Base-by-base conservation (phyloP, 1,139 yeast genomes). In the Schwanniomyces etchellsii region DNA sequence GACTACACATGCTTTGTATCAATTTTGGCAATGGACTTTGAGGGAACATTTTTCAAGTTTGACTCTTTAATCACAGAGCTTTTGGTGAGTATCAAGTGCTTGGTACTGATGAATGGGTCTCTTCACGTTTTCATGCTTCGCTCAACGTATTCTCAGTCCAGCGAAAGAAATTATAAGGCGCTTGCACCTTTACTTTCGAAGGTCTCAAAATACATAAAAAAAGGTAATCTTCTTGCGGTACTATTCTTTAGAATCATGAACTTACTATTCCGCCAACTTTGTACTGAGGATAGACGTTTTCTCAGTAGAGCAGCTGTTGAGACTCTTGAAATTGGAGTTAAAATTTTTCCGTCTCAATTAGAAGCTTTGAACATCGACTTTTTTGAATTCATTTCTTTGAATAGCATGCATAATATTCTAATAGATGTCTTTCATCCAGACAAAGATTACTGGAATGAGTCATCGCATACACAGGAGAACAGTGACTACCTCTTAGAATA, bases 191-290 rank as follows among this genome's bases (percentile, higher is more conserved):
- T n/a, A 18, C 7, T 18, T 18, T 7, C 7, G n/a, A 18, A n/a
- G 9, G 21, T 18, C n/a, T 7, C 21, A n/a, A 7, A 7, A 7
- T 18, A 18, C 21, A 18, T n/a, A n/a, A 18, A 18, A 18, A 51
- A 51, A 24, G 67, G 60, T 32, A 47, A 39, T 27, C 34, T 45
- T 3, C 31, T 55, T 12, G 38, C 52, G 6, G 42, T 56, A 2
- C 36, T 43, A 4, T 36, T 63, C 2, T 55, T 69, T 32, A 50
- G 44, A 30, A 52, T 70, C 11, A 48, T 69, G 18, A 70, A 70
- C 41, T 59, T 59, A 31, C 41, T 61, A 5, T 38, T 67, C n/a
- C 37, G 57, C 2, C 43, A 50, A 4, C 35, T 59, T 4, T 45
- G 67, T 1, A 57, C 64, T 0, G 51, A 54, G 14, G 58, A 70